Evolutionary conservation across 2,329 filamentous ascomycete genomes (phyloP).

Genomic region (Exophiala aquamarina): DNA sequence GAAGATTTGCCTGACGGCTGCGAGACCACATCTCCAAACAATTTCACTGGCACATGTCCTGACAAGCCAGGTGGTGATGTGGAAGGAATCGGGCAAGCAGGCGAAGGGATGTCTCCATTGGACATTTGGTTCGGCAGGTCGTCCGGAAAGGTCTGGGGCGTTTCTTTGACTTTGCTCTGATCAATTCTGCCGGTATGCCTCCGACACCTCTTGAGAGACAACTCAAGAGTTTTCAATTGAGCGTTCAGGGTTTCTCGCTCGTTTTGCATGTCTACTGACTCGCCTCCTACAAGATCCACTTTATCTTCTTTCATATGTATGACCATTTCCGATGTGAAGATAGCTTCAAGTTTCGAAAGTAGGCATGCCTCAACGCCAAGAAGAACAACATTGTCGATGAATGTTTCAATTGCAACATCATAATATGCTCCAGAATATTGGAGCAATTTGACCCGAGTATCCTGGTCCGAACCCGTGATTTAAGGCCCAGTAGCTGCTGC

Average conservation of each 20-base stretch:
- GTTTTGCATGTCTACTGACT: slow-evolving; percentile 27
- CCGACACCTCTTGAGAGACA: slow-evolving; percentile 6
- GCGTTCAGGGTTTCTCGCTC: slow-evolving; percentile 21
- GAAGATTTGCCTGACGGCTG: too few species aligned
- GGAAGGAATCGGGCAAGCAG: too few species aligned
- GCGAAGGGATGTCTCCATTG: too few species aligned
- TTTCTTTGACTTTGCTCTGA: too few species aligned
- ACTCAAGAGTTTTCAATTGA: slow-evolving; percentile 6
- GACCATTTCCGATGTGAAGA: slow-evolving; percentile 35
- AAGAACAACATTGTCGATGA: slow-evolving; percentile 39
- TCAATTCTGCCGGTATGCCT: slow-evolving; percentile 4
- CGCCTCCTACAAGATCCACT: slow-evolving; percentile 29
- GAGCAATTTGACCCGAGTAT: slow-evolving; percentile 22
- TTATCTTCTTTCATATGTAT: slow-evolving; percentile 33
- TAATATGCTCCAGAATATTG: slow-evolving; percentile 30
- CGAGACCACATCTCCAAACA: too few species aligned
- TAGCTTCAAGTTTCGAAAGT: slow-evolving; percentile 34
- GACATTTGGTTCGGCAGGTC: too few species aligned
- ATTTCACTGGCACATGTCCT: too few species aligned
- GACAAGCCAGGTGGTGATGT: too few species aligned
- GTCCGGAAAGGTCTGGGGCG: too few species aligned
- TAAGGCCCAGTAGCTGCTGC: neutral
- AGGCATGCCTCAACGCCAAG: slow-evolving; percentile 41
- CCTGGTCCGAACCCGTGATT: slow-evolving; percentile 10
- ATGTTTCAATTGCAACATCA: slow-evolving; percentile 31